Conservation (phyloP, 305 asterid species). For the Nicotiana rustica region DNA sequence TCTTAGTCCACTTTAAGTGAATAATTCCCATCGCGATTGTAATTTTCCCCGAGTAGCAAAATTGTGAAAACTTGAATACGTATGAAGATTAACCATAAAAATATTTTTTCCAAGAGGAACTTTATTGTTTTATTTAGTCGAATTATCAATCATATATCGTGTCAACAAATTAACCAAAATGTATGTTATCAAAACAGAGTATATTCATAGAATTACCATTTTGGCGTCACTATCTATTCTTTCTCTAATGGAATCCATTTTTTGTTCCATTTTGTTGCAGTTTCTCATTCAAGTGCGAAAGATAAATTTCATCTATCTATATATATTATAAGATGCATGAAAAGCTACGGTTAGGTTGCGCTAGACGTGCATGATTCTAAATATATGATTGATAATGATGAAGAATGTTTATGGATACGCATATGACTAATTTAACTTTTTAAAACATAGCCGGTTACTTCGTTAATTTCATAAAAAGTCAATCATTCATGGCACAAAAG, state of each 20-base stretch:
- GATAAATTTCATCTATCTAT: not conserved
- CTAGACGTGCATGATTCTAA: not conserved
- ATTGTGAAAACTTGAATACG: conserved; percentile 1
- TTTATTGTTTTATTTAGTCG: not conserved
- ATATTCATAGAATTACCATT: not conserved
- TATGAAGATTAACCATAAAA: not conserved
- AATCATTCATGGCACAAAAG: not conserved
- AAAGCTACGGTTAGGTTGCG: not conserved
- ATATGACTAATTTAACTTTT: not conserved
- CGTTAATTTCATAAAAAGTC: not conserved
- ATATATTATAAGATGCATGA: not conserved
- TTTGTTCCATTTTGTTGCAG: not conserved
- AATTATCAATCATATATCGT: not conserved
- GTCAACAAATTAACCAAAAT: conserved; percentile 17
- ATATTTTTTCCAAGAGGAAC: not conserved
- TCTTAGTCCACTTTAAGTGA: conserved; percentile 3
- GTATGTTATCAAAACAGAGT: not conserved
- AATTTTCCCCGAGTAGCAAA: not conserved
- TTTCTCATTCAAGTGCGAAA: not conserved
- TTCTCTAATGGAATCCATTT: not conserved
- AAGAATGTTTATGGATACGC: not conserved
- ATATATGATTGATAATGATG: conserved; percentile 28
- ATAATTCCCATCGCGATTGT: not conserved
- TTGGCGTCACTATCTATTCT: not conserved
- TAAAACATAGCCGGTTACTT: not conserved